A percentile compares a stretch with the other conserved stretches of the same genome.
These are phyloP conservation scores for Drosera spatulata DNA, from an alignment of 179 eudicot species.

Conservation along the genomic window DNA sequence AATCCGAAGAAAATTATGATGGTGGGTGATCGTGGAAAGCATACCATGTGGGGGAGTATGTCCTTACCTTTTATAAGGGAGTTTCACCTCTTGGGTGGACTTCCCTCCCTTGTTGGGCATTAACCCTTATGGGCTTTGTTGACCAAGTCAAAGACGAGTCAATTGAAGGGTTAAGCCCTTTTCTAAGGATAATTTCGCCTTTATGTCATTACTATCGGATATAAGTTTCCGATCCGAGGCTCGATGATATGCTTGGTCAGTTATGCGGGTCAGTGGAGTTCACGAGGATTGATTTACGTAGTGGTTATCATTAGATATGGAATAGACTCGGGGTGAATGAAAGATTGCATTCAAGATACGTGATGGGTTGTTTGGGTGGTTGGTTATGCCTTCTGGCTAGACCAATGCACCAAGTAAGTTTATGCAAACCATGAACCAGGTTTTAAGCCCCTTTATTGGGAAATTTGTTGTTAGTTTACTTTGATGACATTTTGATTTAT, in stretches of 20 bases:
- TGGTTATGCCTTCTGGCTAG: neutral
- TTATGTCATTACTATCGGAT: neutral
- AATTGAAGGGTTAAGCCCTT: too few relatives aligned
- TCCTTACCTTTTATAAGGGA: too few relatives aligned
- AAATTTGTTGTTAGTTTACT: neutral
- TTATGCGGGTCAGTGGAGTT: neutral
- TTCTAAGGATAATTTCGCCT: too few relatives aligned
- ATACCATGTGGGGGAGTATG: too few relatives aligned
- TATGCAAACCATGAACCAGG: neutral
- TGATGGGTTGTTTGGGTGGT: neutral
- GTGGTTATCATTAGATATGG: neutral
- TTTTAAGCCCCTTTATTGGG: neutral
- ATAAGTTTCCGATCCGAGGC: neutral
- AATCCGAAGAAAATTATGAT: too few relatives aligned
- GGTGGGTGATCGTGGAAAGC: too few relatives aligned
- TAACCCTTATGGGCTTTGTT: too few relatives aligned
- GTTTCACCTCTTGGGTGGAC: too few relatives aligned
- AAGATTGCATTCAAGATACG: neutral
- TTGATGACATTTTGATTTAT: neutral
- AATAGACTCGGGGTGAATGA: neutral
- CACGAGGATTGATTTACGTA: neutral
- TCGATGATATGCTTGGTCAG: neutral
- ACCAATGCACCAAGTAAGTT: neutral
- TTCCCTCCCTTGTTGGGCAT: too few relatives aligned
- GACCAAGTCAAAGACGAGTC: too few relatives aligned